phyloP scores from a whole-genome alignment of 306 rosid genomes.

The Fragaria vesca region DNA sequence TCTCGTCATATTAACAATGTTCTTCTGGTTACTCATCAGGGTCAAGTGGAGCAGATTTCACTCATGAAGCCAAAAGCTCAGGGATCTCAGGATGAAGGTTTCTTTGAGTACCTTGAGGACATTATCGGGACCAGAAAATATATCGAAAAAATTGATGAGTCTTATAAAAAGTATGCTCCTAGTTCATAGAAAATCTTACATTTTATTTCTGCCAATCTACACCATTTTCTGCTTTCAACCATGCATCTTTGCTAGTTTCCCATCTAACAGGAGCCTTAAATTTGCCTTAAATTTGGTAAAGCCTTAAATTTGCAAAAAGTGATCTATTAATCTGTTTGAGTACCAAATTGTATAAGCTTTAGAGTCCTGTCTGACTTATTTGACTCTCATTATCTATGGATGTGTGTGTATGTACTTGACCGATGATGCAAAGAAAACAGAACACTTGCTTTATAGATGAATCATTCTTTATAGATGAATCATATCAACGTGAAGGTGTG shows the following conservation, averaged over 20 bases:
- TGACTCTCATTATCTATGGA: no score
- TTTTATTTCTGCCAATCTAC: no score
- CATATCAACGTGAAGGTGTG: constrained; percentile 30
- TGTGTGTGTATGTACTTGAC: neutral
- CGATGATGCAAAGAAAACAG: constrained; percentile 21
- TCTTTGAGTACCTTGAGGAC: constrained; percentile 92
- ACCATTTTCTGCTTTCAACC: no score
- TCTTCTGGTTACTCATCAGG: constrained; percentile 48
- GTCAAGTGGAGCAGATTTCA: constrained; percentile 96
- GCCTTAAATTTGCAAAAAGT: no score
- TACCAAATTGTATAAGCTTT: neutral
- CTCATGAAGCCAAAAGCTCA: constrained; percentile 94
- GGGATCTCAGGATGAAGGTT: constrained; percentile 95
- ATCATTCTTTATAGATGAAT: no score
- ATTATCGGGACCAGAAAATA: constrained; percentile 86
- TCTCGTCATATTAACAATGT: constrained; percentile 15
- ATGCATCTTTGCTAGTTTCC: no score
- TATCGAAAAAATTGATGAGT: constrained; percentile 60
- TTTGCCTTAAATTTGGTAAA: no score
- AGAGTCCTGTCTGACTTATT: no score
- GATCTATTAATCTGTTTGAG: no score
- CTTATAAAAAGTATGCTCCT: constrained; percentile 50
- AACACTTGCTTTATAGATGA: constrained; percentile 12
- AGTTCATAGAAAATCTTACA: no score
- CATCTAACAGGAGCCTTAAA: no score